Evolutionary conservation across 164 flowering plant genomes (phyloP), one percentile per base, ranked within the genome.

Genomic region (Vitis rotundifolia): DNA sequence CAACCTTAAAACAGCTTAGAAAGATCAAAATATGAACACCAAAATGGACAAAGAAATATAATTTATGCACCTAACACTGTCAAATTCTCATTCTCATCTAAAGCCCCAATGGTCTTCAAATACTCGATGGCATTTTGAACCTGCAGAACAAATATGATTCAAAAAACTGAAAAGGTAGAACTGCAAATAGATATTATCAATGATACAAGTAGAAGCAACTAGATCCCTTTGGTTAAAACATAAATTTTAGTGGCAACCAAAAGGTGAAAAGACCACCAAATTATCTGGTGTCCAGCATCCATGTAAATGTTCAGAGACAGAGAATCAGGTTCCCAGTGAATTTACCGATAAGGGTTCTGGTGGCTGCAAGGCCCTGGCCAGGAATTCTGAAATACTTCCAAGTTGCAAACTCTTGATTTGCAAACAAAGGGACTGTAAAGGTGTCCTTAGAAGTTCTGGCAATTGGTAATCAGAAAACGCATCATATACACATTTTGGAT

Each of bases 51-150:
- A 44, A 13, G 8, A 72, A 31, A 49, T 0, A 11, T 49, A n/a
- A 52, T 49, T 19, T 59, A 18, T 67, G 59, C 69, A 96, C 99
- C 99, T 80, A 93, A 77, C 61, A 72, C 80, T 28, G 99, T 93
- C 69, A 96, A 80, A 74, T 93, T 86, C 73, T 96, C 98, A 68
- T 86, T 81, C 68, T 84, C 92, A 81, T 93, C 97, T 64, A 96
- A 84, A 68, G 99, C 97, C 67, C 97, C 98, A 77, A 92, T 91
- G 50, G 84, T 78, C 76, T 96, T 88, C 79, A 96, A 76, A 82
- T 92, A 91, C 26, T 88, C 97, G 71, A 92, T 79, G 71, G 98
- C 99, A 88, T 96, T 96, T 88, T 91, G 88, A 71, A 96, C 99
- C 98, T 96, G 74, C 59, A 73, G 80, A 77, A 14, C 22, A 61